Evolutionary conservation across 768 basidiomycete genomes (phyloP), one percentile per base, ranked within the genome.

Genomic region (Xerocomus potaroensis): DNA sequence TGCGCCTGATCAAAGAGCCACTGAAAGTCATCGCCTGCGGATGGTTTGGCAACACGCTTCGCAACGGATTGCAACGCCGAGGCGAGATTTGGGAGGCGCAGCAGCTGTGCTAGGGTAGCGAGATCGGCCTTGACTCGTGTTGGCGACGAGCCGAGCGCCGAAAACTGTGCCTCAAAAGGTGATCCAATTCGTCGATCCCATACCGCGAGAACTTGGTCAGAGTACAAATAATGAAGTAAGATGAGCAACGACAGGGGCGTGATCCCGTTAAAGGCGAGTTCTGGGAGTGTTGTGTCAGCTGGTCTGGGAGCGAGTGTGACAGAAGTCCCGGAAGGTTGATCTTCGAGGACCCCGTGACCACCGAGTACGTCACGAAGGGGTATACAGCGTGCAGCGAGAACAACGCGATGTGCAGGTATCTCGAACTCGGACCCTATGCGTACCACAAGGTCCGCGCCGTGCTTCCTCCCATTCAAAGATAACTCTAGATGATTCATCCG

Each of bases 201-300:
- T 12, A 93, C 64, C 0, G 90, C 82, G 10, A 90, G 70, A 1
- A 94, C 65, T 32, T 83, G 77, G 62, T 99, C 95, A 1, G 87
- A 77, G 65, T 97, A 97, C n/a, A 97, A 65, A 58, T 92, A 97
- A 19, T 82, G 76, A 16, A 96, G 63, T 16, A 97, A 69, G 18
- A 95, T 74, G 14, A 96, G 76, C 14, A 85, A 65, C 0, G 90
- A 70, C 7, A 94, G 67, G 0, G 84, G 74, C 36, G 81, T 77
- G 50, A 79, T 80, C 2, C 80, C 80, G 0, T 69, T 59, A 35
- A 95, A 56, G 15, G 61, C 60, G 12, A 66, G 48, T 8, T 24
- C 32, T 27, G 27, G 41, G 37, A 36, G 31, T 15, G 23, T 41
- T 24, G 36, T 21, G 10, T 7, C 10, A 21, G 19, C 48, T 15